Evolutionary conservation across 306 rosid genomes (phyloP).

Genomic region (Acacia melanoxylon): DNA sequence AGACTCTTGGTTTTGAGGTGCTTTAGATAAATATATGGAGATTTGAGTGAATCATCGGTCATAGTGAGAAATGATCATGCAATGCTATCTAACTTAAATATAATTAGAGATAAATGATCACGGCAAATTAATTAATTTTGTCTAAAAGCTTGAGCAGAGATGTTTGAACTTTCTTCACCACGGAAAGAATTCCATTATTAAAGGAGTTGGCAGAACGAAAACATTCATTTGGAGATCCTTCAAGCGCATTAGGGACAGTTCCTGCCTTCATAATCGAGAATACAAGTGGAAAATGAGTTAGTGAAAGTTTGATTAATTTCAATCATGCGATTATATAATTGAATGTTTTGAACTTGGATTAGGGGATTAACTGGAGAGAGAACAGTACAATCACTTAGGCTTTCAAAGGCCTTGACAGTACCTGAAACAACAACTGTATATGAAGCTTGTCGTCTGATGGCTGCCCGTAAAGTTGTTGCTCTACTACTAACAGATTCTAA

Average conservation of each 20-base stretch:
- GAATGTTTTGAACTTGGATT: conserved; percentile 35
- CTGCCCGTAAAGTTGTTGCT: conserved; percentile 90
- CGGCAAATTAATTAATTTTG: neutral
- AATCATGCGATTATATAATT: neutral
- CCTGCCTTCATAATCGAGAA: neutral
- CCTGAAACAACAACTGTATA: conserved; percentile 75
- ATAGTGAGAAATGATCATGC: neutral
- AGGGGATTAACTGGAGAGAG: conserved; percentile 81
- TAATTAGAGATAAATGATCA: neutral
- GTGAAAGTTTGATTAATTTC: conserved; percentile 10
- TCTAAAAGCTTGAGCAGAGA: neutral
- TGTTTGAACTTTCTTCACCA: neutral
- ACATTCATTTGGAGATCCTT: neutral
- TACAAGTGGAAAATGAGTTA: conserved; percentile 2
- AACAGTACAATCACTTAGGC: conserved; percentile 79
- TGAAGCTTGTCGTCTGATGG: conserved; percentile 93
- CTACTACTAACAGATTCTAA: conserved; percentile 84
- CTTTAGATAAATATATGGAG: neutral
- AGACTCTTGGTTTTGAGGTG: neutral
- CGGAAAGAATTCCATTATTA: neutral
- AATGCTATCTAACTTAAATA: neutral
- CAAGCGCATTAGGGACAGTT: neutral
- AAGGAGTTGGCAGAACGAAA: neutral
- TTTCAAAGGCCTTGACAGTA: conserved; percentile 87
- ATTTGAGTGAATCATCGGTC: neutral